These are phyloP conservation scores for Mycena epipterygia DNA, from an alignment of 768 basidiomycete species.

Conservation along the genomic window DNA sequence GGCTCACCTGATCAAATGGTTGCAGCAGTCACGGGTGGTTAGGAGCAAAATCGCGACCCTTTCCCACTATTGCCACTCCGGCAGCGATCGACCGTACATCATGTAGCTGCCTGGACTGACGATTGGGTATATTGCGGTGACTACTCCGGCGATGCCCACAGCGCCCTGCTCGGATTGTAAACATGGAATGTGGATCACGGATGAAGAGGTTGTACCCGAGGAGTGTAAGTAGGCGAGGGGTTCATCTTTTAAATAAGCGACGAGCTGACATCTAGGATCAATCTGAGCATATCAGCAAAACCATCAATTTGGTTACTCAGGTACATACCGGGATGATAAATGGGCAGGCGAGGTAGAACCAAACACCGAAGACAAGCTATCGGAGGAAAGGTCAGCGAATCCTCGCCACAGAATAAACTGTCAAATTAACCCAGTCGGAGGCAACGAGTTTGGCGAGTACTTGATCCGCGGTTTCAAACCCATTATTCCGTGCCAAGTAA, in stretches of 20 bases:
- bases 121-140: slow-evolving; percentile 76
- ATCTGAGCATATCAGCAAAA: slow-evolving; percentile 51
- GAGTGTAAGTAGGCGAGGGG: slow-evolving; percentile 76
- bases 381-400: slow-evolving; percentile 16
- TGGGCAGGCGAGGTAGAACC: slow-evolving; percentile 75
- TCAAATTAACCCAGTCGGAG: slow-evolving; percentile 62
- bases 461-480: slow-evolving; percentile 59
- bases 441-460: slow-evolving; percentile 60
- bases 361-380: slow-evolving; percentile 73
- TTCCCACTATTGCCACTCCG: slow-evolving; percentile 78
- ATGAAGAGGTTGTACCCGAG: slow-evolving; percentile 55
- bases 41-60: slow-evolving; percentile 58
- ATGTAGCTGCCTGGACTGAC: slow-evolving; percentile 78
- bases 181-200: not conserved
- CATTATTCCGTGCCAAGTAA: slow-evolving; percentile 75
- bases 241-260: slow-evolving; percentile 86
- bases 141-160: slow-evolving; percentile 76
- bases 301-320: not conserved
- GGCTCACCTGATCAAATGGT: slow-evolving; percentile 78
- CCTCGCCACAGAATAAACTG: not conserved
- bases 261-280: slow-evolving; percentile 68
- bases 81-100: slow-evolving; percentile 72
- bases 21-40: slow-evolving; percentile 71
- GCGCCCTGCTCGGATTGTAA: slow-evolving; percentile 61
- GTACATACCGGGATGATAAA: slow-evolving; percentile 68